phyloP scores from a whole-genome alignment of 2,329 filamentous ascomycete species.

The Canariomyces notabilis region DNA sequence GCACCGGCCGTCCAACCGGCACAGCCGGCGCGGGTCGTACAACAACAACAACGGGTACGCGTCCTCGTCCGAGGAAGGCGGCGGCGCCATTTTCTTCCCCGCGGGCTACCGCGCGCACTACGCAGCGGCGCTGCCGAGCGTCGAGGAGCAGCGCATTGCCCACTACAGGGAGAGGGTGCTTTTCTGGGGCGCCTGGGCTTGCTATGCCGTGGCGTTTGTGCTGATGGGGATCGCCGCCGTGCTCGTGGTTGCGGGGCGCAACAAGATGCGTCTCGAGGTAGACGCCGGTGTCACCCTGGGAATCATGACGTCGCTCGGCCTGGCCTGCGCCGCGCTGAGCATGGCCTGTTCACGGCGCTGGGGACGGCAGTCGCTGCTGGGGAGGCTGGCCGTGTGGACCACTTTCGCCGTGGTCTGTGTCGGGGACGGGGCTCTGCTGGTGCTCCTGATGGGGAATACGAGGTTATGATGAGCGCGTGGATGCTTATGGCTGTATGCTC shows the following conservation, averaged over 20 bases:
- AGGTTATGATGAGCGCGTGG: constrained; percentile 6
- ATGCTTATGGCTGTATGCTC: neutral
- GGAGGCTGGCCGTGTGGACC: constrained; percentile 39
- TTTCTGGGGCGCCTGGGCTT: constrained; percentile 46
- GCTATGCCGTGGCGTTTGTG: constrained; percentile 55
- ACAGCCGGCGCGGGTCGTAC: constrained; percentile 14
- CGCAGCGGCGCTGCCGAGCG: constrained; percentile 46
- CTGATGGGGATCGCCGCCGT: constrained; percentile 61
- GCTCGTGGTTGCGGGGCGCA: constrained; percentile 63
- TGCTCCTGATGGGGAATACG: constrained; percentile 43
- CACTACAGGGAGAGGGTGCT: constrained; percentile 52
- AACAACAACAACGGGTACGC: constrained; percentile 26
- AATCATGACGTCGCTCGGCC: constrained; percentile 60
- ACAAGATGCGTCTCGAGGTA: constrained; percentile 64
- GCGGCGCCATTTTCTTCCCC: constrained; percentile 45
- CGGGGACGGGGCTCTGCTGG: constrained; percentile 47
- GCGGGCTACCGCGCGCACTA: constrained; percentile 51
- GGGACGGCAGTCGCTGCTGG: constrained; percentile 38
- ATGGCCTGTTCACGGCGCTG: constrained; percentile 52
- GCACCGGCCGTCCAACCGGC: neutral
- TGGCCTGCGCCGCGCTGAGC: constrained; percentile 57
- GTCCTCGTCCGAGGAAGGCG: constrained; percentile 35
- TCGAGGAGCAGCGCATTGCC: constrained; percentile 46
- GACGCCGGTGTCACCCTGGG: constrained; percentile 68
- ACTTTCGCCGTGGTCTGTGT: constrained; percentile 44